Conservation (phyloP, 1,139 yeast species). For the Yamadazyma trypodendri region DNA sequence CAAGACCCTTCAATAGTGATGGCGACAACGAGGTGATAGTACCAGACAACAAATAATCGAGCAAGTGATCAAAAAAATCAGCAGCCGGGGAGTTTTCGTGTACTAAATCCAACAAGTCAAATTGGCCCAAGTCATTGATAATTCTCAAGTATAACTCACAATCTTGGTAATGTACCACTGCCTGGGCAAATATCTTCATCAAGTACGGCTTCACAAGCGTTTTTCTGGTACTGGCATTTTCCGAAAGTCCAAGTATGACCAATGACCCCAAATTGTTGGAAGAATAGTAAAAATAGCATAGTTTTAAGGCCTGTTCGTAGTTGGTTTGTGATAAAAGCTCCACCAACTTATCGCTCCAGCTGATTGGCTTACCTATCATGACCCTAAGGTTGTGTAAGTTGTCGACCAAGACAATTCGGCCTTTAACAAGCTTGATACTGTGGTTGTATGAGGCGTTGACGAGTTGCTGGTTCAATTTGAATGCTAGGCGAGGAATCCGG, state of each 20-base stretch:
- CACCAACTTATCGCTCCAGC: slow-evolving; percentile 71
- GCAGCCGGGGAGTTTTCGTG: slow-evolving; percentile 46
- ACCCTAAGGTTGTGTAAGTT: slow-evolving; percentile 6
- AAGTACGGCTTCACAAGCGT: slow-evolving; percentile 53
- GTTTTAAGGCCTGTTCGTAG: slow-evolving; percentile 54
- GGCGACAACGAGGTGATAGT: slow-evolving; percentile 58
- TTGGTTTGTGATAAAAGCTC: slow-evolving; percentile 47
- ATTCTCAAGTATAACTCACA: slow-evolving; percentile 21
- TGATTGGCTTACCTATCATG: slow-evolving; percentile 56
- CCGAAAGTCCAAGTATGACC: slow-evolving; percentile 54
- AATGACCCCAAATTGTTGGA: slow-evolving; percentile 47
- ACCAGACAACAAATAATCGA: slow-evolving; percentile 48
- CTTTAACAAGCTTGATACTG: slow-evolving; percentile 26
- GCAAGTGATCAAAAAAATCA: slow-evolving; percentile 51
- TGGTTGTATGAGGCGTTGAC: slow-evolving; percentile 9
- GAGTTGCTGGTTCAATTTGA: slow-evolving; percentile 5
- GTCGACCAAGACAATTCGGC: slow-evolving; percentile 23
- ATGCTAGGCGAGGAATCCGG: slow-evolving; percentile 1
- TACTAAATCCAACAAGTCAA: slow-evolving; percentile 45
- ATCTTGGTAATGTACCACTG: slow-evolving; percentile 36
- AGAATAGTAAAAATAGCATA: slow-evolving; percentile 53
- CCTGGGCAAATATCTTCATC: slow-evolving; percentile 53
- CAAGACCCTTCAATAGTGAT: slow-evolving; percentile 55
- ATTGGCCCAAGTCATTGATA: slow-evolving; percentile 5
- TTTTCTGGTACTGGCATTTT: slow-evolving; percentile 41